Percentiles rank a stretch among this genome's conserved stretches.
Conservation (phyloP, 768 basidiomycete species). For the Dentipellis sp. region DNA sequence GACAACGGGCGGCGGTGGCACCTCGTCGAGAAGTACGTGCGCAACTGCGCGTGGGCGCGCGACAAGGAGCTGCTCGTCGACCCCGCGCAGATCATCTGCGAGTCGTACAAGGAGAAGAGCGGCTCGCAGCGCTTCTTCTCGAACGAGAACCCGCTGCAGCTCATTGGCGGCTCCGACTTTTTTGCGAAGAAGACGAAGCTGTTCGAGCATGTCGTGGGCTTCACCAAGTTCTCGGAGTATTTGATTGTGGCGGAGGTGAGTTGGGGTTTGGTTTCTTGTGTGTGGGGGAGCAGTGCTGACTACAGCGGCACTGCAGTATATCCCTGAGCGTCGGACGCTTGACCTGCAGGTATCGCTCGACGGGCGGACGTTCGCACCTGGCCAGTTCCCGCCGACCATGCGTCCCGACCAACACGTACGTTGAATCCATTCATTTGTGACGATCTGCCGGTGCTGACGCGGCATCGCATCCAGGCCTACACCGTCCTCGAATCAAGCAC, state of each 20-base stretch:
- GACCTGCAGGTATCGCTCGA: constrained; percentile 91
- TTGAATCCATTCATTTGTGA: constrained; percentile 4
- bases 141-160: constrained; percentile 56
- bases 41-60: constrained; percentile 86
- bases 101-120: constrained; percentile 73
- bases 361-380: constrained; percentile 75
- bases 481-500: constrained; percentile 94
- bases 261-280: background rate
- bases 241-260: constrained; percentile 89
- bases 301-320: too few relatives aligned
- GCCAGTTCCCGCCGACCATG: constrained; percentile 87
- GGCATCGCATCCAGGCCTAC: constrained; percentile 49
- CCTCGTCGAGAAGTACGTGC: constrained; percentile 75
- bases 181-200: constrained; percentile 63
- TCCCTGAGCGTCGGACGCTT: constrained; percentile 46
- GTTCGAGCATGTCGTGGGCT: constrained; percentile 87
- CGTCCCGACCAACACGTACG: constrained; percentile 82
- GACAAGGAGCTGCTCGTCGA: constrained; percentile 76
- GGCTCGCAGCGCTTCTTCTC: constrained; percentile 63
- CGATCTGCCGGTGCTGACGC: background rate
- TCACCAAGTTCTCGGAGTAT: constrained; percentile 95
- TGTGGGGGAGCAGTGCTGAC: too few relatives aligned
- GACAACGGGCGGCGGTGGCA: constrained; percentile 55
- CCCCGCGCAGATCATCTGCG: constrained; percentile 85
- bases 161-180: constrained; percentile 70